Evolutionary conservation across 2,329 filamentous ascomycete genomes (phyloP).

Genomic region (Claviceps humidiphila): DNA sequence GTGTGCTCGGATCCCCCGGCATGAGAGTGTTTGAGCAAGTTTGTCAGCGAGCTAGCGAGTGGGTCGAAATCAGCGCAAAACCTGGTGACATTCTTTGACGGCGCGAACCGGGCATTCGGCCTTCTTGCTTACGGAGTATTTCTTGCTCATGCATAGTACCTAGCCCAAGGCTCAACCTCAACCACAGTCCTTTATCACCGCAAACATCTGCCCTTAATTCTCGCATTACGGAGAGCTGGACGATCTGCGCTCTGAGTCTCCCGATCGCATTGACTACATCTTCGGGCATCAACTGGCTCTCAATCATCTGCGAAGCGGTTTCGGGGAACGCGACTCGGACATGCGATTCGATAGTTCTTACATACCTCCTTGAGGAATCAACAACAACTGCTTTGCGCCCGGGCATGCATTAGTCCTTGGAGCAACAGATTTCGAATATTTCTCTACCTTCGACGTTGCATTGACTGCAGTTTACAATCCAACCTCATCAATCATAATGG

Average conservation of each 20-base stretch:
- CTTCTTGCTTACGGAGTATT: no score
- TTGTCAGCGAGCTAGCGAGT: conserved; percentile 9
- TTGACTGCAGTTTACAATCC: neutral
- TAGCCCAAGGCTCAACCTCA: neutral
- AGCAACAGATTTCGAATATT: neutral
- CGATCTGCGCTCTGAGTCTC: neutral
- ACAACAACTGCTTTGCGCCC: neutral
- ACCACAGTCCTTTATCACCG: neutral
- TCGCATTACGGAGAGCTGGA: neutral
- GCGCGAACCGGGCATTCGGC: no score
- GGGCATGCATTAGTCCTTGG: neutral
- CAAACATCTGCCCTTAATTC: neutral
- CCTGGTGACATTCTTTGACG: neutral
- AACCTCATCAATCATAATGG: conserved; percentile 15
- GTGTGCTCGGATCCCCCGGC: neutral
- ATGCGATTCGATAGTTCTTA: neutral
- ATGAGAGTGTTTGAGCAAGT: conserved; percentile 28
- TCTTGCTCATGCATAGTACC: no score
- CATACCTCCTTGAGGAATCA: neutral
- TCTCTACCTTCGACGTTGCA: neutral
- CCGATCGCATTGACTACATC: neutral
- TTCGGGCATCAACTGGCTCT: neutral
- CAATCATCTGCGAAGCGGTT: neutral
- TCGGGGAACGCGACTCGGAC: neutral
- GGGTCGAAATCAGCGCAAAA: neutral